These are phyloP conservation scores for Aspergillus versicolor DNA, from an alignment of 2,329 filamentous ascomycete genomes.

Conservation along the genomic window DNA sequence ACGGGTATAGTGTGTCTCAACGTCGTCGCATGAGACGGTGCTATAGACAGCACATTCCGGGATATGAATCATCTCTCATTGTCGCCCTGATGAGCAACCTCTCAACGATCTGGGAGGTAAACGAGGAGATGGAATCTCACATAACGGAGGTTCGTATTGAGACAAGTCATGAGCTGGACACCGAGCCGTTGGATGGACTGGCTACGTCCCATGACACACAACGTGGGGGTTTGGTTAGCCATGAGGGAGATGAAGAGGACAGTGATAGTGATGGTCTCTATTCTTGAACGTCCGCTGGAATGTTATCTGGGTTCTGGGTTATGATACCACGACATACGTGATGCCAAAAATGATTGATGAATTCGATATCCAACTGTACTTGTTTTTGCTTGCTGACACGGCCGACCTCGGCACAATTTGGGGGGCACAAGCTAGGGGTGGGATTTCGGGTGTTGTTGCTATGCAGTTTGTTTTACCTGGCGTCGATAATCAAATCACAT, in stretches of 20 bases:
- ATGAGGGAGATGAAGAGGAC: background rate
- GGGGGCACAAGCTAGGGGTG: no score
- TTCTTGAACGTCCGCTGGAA: background rate
- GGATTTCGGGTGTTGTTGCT: no score
- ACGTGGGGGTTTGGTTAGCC: background rate
- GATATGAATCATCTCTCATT: background rate
- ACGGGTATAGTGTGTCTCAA: background rate
- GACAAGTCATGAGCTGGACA: background rate
- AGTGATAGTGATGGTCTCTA: background rate
- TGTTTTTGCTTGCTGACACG: no score
- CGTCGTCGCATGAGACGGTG: background rate
- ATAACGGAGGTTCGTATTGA: background rate
- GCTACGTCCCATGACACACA: background rate
- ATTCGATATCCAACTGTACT: no score
- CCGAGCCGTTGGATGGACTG: background rate
- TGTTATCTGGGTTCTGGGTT: no score
- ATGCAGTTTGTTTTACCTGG: no score
- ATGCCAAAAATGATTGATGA: no score
- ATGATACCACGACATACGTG: no score
- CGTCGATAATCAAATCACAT: no score
- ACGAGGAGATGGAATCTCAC: background rate
- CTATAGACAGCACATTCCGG: background rate
- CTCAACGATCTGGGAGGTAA: constrained; percentile 8
- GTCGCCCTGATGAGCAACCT: background rate
- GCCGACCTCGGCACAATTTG: no score